Evolutionary conservation across 371 early-diverging fungal genomes (phyloP).

Genomic region (Gilbertella persicaria): DNA sequence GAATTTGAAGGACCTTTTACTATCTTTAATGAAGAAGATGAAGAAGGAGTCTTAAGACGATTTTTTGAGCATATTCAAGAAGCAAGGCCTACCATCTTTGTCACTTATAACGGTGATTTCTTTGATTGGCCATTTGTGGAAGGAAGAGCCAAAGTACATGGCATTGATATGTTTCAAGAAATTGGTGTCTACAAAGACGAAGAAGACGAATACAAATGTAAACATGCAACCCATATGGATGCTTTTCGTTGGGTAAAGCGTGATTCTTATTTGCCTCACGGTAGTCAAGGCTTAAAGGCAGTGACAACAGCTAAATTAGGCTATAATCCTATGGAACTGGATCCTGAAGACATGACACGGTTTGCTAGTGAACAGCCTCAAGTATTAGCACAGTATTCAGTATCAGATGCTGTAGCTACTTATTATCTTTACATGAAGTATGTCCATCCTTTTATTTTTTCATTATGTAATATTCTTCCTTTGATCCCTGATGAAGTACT

Average conservation of each 20-base stretch:
- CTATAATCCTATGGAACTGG: constrained; percentile 98
- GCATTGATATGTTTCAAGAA: constrained; percentile 83
- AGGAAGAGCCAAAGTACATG: constrained; percentile 78
- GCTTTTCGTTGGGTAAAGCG: constrained; percentile 99
- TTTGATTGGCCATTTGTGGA: constrained; percentile 99
- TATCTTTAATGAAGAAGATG: constrained; percentile 95
- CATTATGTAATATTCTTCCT: constrained; percentile 99
- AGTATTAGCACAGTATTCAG: constrained; percentile 98
- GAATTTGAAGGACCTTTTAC: constrained; percentile 97
- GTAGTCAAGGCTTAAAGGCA: constrained; percentile 96
- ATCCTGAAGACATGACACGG: constrained; percentile 99
- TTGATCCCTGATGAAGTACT: constrained; percentile 96
- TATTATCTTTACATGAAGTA: constrained; percentile 99
- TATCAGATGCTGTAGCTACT: constrained; percentile 99
- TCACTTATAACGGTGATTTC: constrained; percentile 99
- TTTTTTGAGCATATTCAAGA: constrained; percentile 95
- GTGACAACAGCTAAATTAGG: constrained; percentile 98
- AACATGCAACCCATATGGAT: constrained; percentile 97
- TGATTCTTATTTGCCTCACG: constrained; percentile 98
- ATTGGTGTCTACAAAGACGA: constrained; percentile 85
- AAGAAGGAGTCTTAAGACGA: constrained; percentile 80
- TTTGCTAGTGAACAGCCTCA: constrained; percentile 96
- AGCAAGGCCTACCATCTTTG: constrained; percentile 90
- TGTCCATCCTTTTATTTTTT: constrained; percentile 99
- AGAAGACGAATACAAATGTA: constrained; percentile 87